These are phyloP conservation scores for Erysimum cheiranthoides DNA, from an alignment of 345 rosid species.

Conservation along the genomic window DNA sequence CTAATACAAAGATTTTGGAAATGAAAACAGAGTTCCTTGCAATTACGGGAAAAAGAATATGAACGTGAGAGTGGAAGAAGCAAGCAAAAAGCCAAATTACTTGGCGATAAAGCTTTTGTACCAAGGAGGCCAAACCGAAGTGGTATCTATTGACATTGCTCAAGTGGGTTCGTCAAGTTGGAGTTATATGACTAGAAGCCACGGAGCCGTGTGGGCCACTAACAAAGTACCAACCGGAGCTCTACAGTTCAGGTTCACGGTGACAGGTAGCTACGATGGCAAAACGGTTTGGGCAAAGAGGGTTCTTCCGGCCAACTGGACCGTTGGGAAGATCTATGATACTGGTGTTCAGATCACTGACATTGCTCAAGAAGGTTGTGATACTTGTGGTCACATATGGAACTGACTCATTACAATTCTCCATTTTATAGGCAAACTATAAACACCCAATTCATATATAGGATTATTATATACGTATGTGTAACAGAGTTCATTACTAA, in stretches of 20 bases:
- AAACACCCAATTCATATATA: background rate
- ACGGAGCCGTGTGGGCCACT: constrained; percentile 84
- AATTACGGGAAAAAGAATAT: constrained; percentile 65
- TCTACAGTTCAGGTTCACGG: constrained; percentile 73
- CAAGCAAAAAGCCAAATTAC: constrained; percentile 75
- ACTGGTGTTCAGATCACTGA: constrained; percentile 75
- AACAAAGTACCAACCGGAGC: constrained; percentile 74
- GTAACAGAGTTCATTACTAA: background rate
- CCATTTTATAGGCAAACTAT: background rate
- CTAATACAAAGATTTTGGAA: background rate
- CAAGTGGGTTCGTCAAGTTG: constrained; percentile 71
- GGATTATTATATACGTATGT: background rate
- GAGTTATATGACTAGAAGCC: constrained; percentile 68
- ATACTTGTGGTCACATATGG: constrained; percentile 64
- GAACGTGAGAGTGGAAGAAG: constrained; percentile 85
- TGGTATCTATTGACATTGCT: constrained; percentile 78
- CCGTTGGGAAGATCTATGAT: constrained; percentile 61
- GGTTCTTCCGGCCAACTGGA: constrained; percentile 79
- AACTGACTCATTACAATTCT: constrained; percentile 16
- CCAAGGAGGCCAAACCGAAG: constrained; percentile 95
- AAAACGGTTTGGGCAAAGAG: constrained; percentile 72
- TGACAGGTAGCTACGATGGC: constrained; percentile 85
- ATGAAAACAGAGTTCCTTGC: constrained; percentile 74
- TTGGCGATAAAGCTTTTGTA: constrained; percentile 72
- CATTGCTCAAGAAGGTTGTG: constrained; percentile 84